A percentile compares a stretch with the other conserved stretches of the same genome.
Conservation (phyloP, 352 stramenopile genomes). For the Globisporangium canariense region DNA sequence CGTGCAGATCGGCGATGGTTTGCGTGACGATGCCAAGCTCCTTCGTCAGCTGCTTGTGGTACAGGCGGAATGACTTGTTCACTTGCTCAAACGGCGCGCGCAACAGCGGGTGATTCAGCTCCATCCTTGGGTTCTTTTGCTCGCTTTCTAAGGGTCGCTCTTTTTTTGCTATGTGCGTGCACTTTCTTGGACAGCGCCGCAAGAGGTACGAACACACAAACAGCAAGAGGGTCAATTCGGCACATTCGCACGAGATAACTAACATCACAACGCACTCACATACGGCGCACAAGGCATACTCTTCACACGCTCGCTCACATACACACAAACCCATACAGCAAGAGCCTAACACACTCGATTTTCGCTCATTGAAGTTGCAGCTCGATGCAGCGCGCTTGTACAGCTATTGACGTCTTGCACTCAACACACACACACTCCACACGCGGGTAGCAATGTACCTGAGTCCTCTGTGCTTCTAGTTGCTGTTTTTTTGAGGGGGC, state of each 20-base stretch:
- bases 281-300: background rate
- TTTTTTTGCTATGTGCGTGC: background rate
- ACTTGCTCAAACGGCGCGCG: slow-evolving; percentile 71
- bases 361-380: slow-evolving; percentile 15
- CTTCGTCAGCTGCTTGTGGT: slow-evolving; percentile 75
- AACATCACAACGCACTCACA: background rate
- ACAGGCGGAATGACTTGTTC: slow-evolving; percentile 75
- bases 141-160: background rate
- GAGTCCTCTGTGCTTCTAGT: background rate
- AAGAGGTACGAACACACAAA: slow-evolving; percentile 8
- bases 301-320: background rate
- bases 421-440: background rate
- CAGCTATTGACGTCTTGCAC: background rate
- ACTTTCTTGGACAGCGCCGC: slow-evolving; percentile 1
- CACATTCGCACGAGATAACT: background rate
- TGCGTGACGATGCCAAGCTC: slow-evolving; percentile 50
- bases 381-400: background rate
- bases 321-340: background rate
- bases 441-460: background rate
- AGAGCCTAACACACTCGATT: background rate
- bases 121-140: slow-evolving; percentile 27
- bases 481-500: background rate
- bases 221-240: slow-evolving; percentile 3
- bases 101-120: slow-evolving; percentile 69
- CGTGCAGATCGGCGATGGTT: slow-evolving; percentile 45